Conservation (phyloP, 2,329 filamentous ascomycete species). For the Trichoderma brevicompactum region DNA sequence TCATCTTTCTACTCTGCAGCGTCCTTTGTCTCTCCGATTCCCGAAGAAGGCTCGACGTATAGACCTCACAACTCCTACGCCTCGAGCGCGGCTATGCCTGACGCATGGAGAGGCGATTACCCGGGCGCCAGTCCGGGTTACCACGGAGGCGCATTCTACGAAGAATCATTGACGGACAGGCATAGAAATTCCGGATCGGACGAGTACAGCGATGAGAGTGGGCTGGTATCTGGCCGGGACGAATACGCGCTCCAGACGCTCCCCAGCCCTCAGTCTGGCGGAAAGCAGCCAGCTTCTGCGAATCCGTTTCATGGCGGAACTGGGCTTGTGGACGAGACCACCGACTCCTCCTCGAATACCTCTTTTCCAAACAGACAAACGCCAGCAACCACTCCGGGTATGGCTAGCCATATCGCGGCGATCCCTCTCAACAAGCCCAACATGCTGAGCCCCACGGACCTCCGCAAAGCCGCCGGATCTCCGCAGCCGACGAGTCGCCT, state of each 20-base stretch:
- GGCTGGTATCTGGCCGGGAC: background rate
- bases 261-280: background rate
- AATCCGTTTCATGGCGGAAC: conserved; percentile 24
- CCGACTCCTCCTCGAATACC: conserved; percentile 50
- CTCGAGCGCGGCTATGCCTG: conserved; percentile 74
- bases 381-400: conserved; percentile 30
- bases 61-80: conserved; percentile 68
- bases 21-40: conserved; percentile 75
- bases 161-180: conserved; percentile 55
- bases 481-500: conserved; percentile 48
- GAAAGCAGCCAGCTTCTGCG: background rate
- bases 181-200: conserved; percentile 38
- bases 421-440: conserved; percentile 55
- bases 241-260: conserved; percentile 12
- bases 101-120: conserved; percentile 61
- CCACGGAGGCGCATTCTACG: conserved; percentile 57
- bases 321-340: conserved; percentile 52
- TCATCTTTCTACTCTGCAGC: conserved; percentile 68
- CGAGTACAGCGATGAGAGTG: conserved; percentile 20
- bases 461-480: conserved; percentile 38
- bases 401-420: conserved; percentile 34
- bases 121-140: conserved; percentile 50
- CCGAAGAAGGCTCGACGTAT: conserved; percentile 67
- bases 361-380: conserved; percentile 39
- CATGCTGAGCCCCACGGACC: conserved; percentile 51